Evolutionary conservation across 331 rosid species (phyloP).

Genomic region (Acacia concinna): DNA sequence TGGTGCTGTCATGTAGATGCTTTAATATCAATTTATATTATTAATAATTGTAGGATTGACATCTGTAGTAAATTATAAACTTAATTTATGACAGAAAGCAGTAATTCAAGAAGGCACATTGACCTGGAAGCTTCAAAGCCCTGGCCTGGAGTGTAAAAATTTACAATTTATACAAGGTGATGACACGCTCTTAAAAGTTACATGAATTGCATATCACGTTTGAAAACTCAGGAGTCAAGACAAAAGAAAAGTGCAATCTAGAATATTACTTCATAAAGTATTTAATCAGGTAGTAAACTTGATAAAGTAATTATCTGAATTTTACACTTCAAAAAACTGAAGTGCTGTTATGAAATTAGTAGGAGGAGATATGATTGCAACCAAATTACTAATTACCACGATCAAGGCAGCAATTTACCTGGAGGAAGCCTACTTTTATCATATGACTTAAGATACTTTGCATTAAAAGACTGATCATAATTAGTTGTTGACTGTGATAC

Average conservation of each 20-base stretch:
- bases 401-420: slow-evolving; percentile 50
- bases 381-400: slow-evolving; percentile 5
- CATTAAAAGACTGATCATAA: slow-evolving; percentile 57
- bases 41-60: not conserved
- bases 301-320: not conserved
- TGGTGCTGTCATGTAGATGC: not conserved
- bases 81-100: not conserved
- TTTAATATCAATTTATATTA: not conserved
- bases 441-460: slow-evolving; percentile 55
- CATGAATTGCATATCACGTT: not conserved
- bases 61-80: not conserved
- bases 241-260: not conserved
- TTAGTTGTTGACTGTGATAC: slow-evolving; percentile 58
- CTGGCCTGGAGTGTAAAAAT: not conserved
- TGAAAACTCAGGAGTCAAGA: not conserved
- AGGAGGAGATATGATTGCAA: not conserved
- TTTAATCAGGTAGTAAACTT: not conserved
- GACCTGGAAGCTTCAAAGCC: not conserved
- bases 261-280: not conserved
- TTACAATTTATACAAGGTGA: not conserved
- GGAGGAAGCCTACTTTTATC: slow-evolving; percentile 89
- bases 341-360: not conserved
- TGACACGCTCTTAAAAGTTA: not conserved
- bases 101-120: not conserved
- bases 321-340: not conserved